These are phyloP conservation scores for Colletotrichum paranaense DNA, from an alignment of 2,329 filamentous ascomycete genomes.

Conservation along the genomic window DNA sequence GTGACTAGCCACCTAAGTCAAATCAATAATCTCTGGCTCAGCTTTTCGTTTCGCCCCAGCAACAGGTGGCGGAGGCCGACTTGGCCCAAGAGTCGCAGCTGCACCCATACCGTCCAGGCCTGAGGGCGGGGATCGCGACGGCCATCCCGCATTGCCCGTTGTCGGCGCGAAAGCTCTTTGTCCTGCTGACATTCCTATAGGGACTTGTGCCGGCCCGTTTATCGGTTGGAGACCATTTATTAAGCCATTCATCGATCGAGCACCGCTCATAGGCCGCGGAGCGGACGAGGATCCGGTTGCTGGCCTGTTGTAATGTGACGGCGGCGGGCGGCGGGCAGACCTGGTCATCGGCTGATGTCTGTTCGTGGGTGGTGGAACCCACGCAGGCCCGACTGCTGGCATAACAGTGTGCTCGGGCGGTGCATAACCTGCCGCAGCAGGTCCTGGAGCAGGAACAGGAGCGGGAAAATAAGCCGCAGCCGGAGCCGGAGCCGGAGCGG, in stretches of 20 bases:
- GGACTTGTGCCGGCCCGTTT: not conserved
- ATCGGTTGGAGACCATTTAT: not conserved
- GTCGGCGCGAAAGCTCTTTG: not conserved
- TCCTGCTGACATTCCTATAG: too few species aligned
- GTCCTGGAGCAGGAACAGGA: not conserved
- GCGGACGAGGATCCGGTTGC: not conserved
- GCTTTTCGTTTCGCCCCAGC: conserved; percentile 20
- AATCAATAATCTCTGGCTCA: conserved; percentile 22
- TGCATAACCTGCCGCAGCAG: too few species aligned
- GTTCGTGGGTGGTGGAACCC: too few species aligned
- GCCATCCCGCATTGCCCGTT: not conserved
- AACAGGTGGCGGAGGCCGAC: not conserved
- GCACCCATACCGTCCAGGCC: not conserved
- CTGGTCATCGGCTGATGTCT: too few species aligned
- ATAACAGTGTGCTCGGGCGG: not conserved
- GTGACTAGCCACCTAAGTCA: conserved; percentile 6
- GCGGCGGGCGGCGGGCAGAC: not conserved
- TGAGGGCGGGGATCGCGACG: too few species aligned
- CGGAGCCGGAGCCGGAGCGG: not conserved
- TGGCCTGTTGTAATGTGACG: not conserved
- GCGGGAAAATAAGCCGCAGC: not conserved
- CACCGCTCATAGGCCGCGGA: not conserved
- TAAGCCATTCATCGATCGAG: not conserved
- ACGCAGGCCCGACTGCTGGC: not conserved
- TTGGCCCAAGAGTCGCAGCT: not conserved